These are phyloP conservation scores for Pythium sp. DNA, from an alignment of 352 stramenopile species.

Conservation along the genomic window DNA sequence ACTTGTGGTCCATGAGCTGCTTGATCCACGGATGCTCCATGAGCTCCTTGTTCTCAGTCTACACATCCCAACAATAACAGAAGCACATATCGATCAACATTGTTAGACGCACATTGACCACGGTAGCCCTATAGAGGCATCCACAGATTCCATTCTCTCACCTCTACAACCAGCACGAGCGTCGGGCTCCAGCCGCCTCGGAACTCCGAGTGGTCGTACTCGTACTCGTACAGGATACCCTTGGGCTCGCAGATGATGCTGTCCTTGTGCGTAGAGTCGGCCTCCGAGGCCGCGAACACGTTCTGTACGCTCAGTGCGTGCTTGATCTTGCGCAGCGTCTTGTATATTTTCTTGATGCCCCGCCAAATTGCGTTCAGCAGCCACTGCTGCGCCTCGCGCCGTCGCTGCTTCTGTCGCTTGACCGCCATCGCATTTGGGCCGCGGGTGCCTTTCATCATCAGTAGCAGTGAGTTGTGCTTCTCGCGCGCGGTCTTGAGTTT, in stretches of 20 bases:
- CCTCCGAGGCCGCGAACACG: constrained; percentile 46
- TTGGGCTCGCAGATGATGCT: constrained; percentile 77
- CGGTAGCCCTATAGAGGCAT: neutral
- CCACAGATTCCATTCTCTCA: constrained; percentile 15
- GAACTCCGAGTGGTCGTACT: constrained; percentile 79
- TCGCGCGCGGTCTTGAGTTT: constrained; percentile 41
- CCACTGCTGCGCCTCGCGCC: constrained; percentile 23
- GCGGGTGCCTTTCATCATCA: constrained; percentile 49
- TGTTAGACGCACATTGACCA: neutral
- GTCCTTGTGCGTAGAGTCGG: constrained; percentile 35
- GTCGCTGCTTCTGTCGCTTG: constrained; percentile 19
- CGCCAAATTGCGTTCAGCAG: constrained; percentile 32
- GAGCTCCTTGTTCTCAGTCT: constrained; percentile 80
- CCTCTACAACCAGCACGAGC: constrained; percentile 58
- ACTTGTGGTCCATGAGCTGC: constrained; percentile 81
- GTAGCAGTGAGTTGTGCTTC: constrained; percentile 39
- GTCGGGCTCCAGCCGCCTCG: constrained; percentile 54
- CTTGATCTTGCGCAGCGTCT: constrained; percentile 36
- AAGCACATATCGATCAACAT: neutral
- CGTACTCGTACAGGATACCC: constrained; percentile 79
- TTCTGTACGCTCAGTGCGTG: constrained; percentile 66
- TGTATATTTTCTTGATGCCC: constrained; percentile 49
- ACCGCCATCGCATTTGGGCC: constrained; percentile 15
- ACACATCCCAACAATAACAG: neutral
- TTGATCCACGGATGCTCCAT: constrained; percentile 75